Evolutionary conservation across 352 stramenopile species (phyloP), one percentile per base, ranked within the genome.

Genomic region (Phytophthora parvispora): DNA sequence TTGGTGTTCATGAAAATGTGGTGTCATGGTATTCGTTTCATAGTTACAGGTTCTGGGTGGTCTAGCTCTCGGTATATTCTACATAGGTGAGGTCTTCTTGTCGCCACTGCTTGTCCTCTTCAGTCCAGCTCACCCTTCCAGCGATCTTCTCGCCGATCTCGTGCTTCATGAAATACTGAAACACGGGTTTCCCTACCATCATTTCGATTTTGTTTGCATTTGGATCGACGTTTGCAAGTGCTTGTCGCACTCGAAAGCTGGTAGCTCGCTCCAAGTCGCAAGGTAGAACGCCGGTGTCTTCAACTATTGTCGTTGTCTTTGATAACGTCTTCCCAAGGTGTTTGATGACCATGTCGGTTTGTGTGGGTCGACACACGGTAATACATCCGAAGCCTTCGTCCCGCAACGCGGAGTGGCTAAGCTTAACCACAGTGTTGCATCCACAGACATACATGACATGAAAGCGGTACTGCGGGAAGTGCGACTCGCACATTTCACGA

Each of bases 371-470:
- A 16, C 86, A 94, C 3, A 92, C 77, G 0, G 77, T 86, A 63
- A 93, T 87, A 38, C 84, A 92, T 0, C 83, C 84, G 56, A 92
- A 93, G 10, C 84, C 80, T 71, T 93, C 81, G 29, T 91, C 83
- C 1, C 73, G 73, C 29, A 94, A 45, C 25, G 86, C 84, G 9
- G 83, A 83, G 69, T 93, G 84, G 50, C 86, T 92, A 1, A 93
- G 74, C 67, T 94, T 94, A 20, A 93, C 84, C 32, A 94, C 83
- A 18, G 84, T 91, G 66, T 93, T 94, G 73, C 80, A 89, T 6
- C 86, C 86, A 25, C 86, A 94, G 6, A 94, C 86, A 66, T 93
- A 92, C 63, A 93, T 83, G 60, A 94, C 55, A 52, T 86, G 83
- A 62, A 94, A 93, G 7, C 81, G 82, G 61, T 90, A 84, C 1